These are phyloP conservation scores for Oropetium thomaeum DNA, from an alignment of 176 grass and related monocot genomes.

Conservation along the genomic window DNA sequence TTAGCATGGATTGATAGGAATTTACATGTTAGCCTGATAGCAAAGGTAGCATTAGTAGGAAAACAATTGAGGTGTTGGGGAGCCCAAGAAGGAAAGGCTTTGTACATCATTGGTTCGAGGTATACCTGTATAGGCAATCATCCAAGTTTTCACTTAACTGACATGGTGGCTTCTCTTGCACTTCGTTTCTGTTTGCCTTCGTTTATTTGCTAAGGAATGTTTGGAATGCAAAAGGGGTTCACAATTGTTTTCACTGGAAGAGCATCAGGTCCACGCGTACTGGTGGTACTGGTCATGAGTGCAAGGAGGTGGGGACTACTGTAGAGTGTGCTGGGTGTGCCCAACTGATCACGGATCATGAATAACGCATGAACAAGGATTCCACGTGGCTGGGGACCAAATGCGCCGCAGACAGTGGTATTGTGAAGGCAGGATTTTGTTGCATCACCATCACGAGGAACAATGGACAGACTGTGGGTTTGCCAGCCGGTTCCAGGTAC, in stretches of 20 bases:
- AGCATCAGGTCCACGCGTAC: too few relatives aligned
- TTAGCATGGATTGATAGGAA: slow-evolving; percentile 41
- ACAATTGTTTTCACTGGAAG: too few relatives aligned
- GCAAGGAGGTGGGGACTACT: background rate
- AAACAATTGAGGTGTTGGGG: slow-evolving; percentile 31
- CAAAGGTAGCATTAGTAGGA: slow-evolving; percentile 62
- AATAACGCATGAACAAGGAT: background rate
- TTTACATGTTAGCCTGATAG: slow-evolving; percentile 51
- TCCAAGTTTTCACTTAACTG: slow-evolving; percentile 36
- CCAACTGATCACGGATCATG: background rate
- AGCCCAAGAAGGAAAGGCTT: slow-evolving; percentile 47
- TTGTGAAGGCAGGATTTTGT: background rate
- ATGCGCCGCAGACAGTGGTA: background rate
- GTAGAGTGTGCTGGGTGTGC: background rate
- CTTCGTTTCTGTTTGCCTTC: background rate
- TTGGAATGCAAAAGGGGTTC: background rate
- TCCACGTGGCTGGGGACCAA: background rate
- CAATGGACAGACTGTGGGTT: background rate
- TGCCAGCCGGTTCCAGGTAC: background rate
- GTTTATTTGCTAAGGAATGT: background rate
- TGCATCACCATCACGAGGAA: background rate
- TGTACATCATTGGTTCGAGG: slow-evolving; percentile 93
- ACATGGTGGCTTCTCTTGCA: slow-evolving; percentile 2
- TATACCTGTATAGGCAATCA: slow-evolving; percentile 78
- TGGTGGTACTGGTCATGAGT: background rate